Percentiles rank a stretch among this genome's conserved stretches.
These are phyloP conservation scores for Pontederia paniculata DNA, from an alignment of 176 grass and related monocot species.

Conservation along the genomic window DNA sequence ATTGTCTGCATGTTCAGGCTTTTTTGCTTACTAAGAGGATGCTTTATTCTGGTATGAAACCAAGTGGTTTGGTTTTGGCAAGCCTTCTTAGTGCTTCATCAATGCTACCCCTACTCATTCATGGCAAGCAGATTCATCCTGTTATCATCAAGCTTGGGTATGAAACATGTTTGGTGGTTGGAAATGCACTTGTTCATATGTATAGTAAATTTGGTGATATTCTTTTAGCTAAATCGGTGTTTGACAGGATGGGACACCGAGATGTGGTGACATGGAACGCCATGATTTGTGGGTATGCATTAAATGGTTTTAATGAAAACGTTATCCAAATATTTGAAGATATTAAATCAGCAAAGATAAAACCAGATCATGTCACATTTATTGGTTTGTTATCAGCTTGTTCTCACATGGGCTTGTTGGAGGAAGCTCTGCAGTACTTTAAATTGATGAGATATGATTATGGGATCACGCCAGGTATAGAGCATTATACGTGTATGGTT, in stretches of 20 bases:
- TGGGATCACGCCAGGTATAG: constrained; percentile 37
- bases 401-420: constrained; percentile 46
- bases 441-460: constrained; percentile 30
- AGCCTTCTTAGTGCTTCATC: constrained; percentile 43
- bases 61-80: constrained; percentile 41
- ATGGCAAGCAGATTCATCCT: constrained; percentile 46
- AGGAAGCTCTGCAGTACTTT: constrained; percentile 45
- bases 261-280: constrained; percentile 71
- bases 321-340: constrained; percentile 36
- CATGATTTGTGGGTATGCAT: constrained; percentile 57
- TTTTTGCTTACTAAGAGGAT: constrained; percentile 40
- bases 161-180: constrained; percentile 27
- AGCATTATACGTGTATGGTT: constrained; percentile 55
- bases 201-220: constrained; percentile 62
- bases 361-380: constrained; percentile 59
- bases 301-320: constrained; percentile 38
- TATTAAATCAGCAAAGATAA: constrained; percentile 31
- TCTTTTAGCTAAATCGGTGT: constrained; percentile 27
- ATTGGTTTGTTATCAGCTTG: constrained; percentile 48
- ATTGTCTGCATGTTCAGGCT: constrained; percentile 37
- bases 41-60: constrained; percentile 30
- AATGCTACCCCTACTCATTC: constrained; percentile 33
- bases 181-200: constrained; percentile 53
- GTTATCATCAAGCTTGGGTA: constrained; percentile 36
- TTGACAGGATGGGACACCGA: constrained; percentile 30